Conservation (phyloP, 257 asterid genomes). For the Nyctanthes arbortristis region DNA sequence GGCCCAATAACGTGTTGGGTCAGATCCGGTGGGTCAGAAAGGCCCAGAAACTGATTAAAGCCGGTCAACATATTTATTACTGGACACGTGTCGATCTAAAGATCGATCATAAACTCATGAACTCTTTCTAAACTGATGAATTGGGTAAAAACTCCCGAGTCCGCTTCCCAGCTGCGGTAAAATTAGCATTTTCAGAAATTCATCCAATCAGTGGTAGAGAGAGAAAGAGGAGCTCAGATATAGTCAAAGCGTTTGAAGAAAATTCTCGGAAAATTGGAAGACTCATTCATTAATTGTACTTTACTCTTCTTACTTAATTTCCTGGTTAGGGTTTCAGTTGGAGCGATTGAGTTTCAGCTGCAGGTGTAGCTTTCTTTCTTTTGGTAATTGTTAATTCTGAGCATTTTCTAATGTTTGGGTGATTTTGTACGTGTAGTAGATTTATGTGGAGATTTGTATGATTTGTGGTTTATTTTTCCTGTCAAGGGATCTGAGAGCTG, state of each 20-base stretch:
- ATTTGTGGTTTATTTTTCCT: background rate
- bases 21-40: too few relatives aligned
- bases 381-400: background rate
- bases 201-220: slow-evolving; percentile 18
- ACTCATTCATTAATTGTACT: slow-evolving; percentile 2
- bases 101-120: slow-evolving; percentile 33
- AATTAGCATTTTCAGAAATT: slow-evolving; percentile 19
- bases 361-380: slow-evolving; percentile 29
- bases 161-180: slow-evolving; percentile 40
- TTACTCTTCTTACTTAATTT: slow-evolving; percentile 4
- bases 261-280: slow-evolving; percentile 35
- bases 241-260: slow-evolving; percentile 50
- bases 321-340: slow-evolving; percentile 21
- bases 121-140: slow-evolving; percentile 41
- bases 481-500: slow-evolving; percentile 28
- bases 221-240: slow-evolving; percentile 10
- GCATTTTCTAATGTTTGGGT: background rate
- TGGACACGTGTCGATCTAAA: slow-evolving; percentile 26
- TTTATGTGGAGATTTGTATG: background rate
- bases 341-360: slow-evolving; percentile 34
- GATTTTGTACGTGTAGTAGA: background rate
- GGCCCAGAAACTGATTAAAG: too few relatives aligned
- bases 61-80: slow-evolving; percentile 2
- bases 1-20: too few relatives aligned
- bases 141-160: slow-evolving; percentile 50